phyloP scores from a whole-genome alignment of 2,329 filamentous ascomycete species.

The Sclerotiophoma versabilis region DNA sequence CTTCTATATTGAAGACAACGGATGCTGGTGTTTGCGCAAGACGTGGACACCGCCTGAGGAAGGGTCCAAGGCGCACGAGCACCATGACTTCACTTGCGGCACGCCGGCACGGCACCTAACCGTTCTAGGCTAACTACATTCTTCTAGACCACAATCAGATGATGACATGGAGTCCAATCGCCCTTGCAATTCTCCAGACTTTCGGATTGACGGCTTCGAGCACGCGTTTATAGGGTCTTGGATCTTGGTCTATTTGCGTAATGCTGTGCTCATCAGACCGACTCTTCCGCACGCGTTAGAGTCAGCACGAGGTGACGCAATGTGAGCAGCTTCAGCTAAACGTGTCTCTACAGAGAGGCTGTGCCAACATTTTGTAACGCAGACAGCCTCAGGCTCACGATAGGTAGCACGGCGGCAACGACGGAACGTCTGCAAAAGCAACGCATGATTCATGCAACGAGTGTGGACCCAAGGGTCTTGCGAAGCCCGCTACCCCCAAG shows the following conservation, averaged over 20 bases:
- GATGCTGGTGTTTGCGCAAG: conserved; percentile 1
- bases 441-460: conserved; percentile 13
- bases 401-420: conserved; percentile 8
- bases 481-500: conserved; percentile 13
- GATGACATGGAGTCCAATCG: conserved; percentile 39
- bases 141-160: conserved; percentile 37
- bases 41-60: conserved; percentile 10
- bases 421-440: conserved; percentile 11
- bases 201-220: conserved; percentile 30
- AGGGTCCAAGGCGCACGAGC: conserved; percentile 10
- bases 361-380: conserved; percentile 6
- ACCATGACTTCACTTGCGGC: conserved; percentile 17
- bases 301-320: neutral
- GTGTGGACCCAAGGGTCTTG: conserved; percentile 12
- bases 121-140: conserved; percentile 17
- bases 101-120: conserved; percentile 18
- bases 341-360: conserved; percentile 4
- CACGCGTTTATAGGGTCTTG: conserved; percentile 17
- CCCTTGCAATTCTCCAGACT: conserved; percentile 31
- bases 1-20: neutral
- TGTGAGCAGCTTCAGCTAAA: conserved; percentile 4
- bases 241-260: conserved; percentile 13
- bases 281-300: conserved; percentile 10
- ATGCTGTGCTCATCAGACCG: conserved; percentile 12
- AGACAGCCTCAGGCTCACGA: conserved; percentile 16